Evolutionary conservation across 352 stramenopile species (phyloP).

Genomic region (Pythium angustatum): DNA sequence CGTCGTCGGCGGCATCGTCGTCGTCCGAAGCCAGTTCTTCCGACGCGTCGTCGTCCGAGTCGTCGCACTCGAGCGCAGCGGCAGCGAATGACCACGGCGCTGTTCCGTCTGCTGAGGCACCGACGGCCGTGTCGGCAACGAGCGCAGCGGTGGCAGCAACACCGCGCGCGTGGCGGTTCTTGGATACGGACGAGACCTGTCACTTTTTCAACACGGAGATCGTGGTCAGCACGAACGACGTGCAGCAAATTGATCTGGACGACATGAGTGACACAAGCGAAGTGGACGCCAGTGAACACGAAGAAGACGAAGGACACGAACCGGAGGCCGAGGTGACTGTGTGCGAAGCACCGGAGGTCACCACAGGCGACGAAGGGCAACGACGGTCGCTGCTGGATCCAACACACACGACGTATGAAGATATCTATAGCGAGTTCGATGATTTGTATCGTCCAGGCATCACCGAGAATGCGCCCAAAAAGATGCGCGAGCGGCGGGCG

Average conservation of each 20-base stretch:
- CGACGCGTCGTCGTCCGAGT: slow-evolving; percentile 12
- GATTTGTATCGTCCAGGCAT: slow-evolving; percentile 50
- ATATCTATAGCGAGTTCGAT: slow-evolving; percentile 57
- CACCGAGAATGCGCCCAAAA: not conserved
- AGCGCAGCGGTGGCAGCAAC: not conserved
- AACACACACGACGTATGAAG: slow-evolving; percentile 38
- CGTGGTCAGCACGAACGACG: slow-evolving; percentile 64
- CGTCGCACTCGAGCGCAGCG: slow-evolving; percentile 1
- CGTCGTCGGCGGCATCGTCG: no score
- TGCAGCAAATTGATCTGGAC: slow-evolving; percentile 36
- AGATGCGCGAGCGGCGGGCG: slow-evolving; percentile 15
- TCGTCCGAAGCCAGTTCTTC: slow-evolving; percentile 13
- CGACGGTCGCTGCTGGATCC: not conserved
- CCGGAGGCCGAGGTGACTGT: not conserved
- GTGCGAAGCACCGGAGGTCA: slow-evolving; percentile 1
- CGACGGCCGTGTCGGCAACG: not conserved
- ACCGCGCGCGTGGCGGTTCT: slow-evolving; percentile 27
- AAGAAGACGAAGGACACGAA: slow-evolving; percentile 34
- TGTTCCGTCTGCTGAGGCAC: no score
- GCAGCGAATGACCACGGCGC: no score
- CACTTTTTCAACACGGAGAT: slow-evolving; percentile 70
- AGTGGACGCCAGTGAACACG: slow-evolving; percentile 33
- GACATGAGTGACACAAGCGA: slow-evolving; percentile 36
- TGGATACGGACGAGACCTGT: slow-evolving; percentile 62
- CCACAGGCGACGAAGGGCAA: not conserved